Evolutionary conservation across 2,329 filamentous ascomycete species (phyloP), one percentile per base, ranked within the genome.

Genomic region (Neofusicoccum parvum): DNA sequence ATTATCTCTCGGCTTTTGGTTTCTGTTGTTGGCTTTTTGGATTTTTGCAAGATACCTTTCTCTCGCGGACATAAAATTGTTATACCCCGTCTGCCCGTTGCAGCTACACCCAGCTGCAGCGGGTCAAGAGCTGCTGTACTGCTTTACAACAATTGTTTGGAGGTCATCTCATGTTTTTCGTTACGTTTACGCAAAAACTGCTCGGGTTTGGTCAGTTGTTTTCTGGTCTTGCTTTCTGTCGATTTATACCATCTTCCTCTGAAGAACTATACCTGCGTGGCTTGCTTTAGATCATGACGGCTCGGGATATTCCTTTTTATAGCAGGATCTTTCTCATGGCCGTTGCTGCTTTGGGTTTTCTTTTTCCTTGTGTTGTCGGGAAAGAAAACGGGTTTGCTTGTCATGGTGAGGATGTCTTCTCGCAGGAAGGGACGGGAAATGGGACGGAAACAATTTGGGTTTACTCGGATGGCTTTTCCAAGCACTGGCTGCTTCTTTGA

Each of bases 1-100:
- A 50, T 50, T 39, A 62, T 49, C 6, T 43, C 37, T 49, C 32
- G 56, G 41, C 20, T 62, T 27, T 62, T 39, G 45, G n/a, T 20
- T 60, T 36, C 34, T 11, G 17, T 20, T 17, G 36, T 59, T 39
- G 23, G 20, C 17, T 46, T 62, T 51, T 49, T 20, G 20, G 48
- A 10, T 37, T 43, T 20, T 39, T n/a, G 46, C 45, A 51, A 50
- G 59, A 60, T 60, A 60, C 56, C 56, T 60, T 60, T 60, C 56
- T 60, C 43, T 43, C 43, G 41, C 56, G 41, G 56, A 60, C 41
- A 45, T 3, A 60, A 60, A 76, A 90, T 79, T 66, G 51, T 51
- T 62, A 51, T 62, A 60, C 56, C 56, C 56, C 59, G 46, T 62
- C 59, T 51, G 48, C 59, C 59, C 20, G 23, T n/a, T 37, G 56